Evolutionary conservation across 78 protist genomes (phyloP).

Genomic region (Andalucia godoyi): DNA sequence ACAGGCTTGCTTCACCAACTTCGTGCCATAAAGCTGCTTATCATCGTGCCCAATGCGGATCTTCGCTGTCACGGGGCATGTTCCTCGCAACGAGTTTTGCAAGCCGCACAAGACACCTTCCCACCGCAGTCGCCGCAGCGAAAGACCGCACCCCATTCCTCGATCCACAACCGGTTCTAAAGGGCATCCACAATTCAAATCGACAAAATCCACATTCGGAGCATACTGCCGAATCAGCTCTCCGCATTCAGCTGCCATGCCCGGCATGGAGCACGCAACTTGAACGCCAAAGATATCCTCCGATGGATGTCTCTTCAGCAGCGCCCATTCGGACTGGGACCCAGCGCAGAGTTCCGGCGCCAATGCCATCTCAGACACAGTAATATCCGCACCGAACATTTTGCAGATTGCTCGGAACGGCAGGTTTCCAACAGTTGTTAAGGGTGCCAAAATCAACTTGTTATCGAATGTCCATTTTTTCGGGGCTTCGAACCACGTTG

Average conservation of each 20-base stretch:
- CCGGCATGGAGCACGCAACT: slow-evolving; percentile 37
- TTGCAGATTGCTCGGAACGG: slow-evolving; percentile 90
- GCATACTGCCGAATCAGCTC: slow-evolving; percentile 4
- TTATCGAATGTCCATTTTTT: slow-evolving; percentile 40
- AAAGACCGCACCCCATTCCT: slow-evolving; percentile 52
- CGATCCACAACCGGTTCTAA: slow-evolving; percentile 38
- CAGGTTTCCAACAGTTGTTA: slow-evolving; percentile 96
- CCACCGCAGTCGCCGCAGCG: neutral
- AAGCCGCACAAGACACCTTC: slow-evolving; percentile 5
- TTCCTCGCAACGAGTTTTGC: neutral
- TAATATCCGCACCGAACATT: slow-evolving; percentile 58
- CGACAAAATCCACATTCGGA: slow-evolving; percentile 62
- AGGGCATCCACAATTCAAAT: slow-evolving; percentile 91
- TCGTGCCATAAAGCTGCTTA: slow-evolving; percentile 45
- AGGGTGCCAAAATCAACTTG: slow-evolving; percentile 87
- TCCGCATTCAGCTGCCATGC: neutral
- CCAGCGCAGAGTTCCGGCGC: slow-evolving; percentile 43
- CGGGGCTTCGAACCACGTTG: too few relatives aligned
- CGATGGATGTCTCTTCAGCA: slow-evolving; percentile 52
- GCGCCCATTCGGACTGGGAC: slow-evolving; percentile 50
- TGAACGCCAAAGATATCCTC: slow-evolving; percentile 91
- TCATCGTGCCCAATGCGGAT: slow-evolving; percentile 65
- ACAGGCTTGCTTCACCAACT: slow-evolving; percentile 36
- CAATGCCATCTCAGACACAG: slow-evolving; percentile 87
- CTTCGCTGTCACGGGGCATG: slow-evolving; percentile 66